Evolutionary conservation across 371 early-diverging fungal species (phyloP).

Genomic region (Mortierella sp.): DNA sequence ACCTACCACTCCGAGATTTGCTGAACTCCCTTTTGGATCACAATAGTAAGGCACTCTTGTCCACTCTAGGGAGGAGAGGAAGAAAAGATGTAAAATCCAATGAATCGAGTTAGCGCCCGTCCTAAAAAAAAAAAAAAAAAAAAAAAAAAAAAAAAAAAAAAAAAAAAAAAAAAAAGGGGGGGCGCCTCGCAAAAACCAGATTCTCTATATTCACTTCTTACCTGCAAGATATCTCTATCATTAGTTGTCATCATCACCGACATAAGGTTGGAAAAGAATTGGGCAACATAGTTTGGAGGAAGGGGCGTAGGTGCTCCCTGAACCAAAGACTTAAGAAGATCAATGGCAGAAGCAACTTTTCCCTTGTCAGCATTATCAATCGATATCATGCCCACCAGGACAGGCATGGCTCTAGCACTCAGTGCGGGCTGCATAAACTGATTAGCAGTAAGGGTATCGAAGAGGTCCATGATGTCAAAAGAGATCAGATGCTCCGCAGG

Average conservation of each 20-base stretch:
- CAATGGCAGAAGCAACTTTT: constrained; percentile 72
- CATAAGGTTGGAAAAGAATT: constrained; percentile 88
- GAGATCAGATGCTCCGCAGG: constrained; percentile 76
- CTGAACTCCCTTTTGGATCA: constrained; percentile 66
- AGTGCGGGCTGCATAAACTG: constrained; percentile 68
- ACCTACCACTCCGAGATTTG: constrained; percentile 67
- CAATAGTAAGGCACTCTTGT: constrained; percentile 58
- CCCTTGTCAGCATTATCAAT: constrained; percentile 46
- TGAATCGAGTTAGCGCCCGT: not conserved
- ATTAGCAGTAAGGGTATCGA: constrained; percentile 81
- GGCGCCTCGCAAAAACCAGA: not conserved
- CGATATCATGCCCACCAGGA: constrained; percentile 61
- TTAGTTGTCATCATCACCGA: constrained; percentile 70
- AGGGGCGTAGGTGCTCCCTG: constrained; percentile 75
- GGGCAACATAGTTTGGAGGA: constrained; percentile 76
- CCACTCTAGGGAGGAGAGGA: constrained; percentile 55
- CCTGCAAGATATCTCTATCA: constrained; percentile 74
- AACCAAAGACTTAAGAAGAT: constrained; percentile 66
- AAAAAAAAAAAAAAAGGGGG: not conserved
- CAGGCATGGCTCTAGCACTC: constrained; percentile 75
- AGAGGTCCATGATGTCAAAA: constrained; percentile 80
- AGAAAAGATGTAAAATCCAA: not conserved
- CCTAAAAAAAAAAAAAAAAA: too few species aligned
- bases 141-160: constrained; percentile 6
- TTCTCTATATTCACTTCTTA: constrained; percentile 41